Base-by-base conservation (phyloP, 352 stramenopile genomes). In the Phytophthora ohioensis region DNA sequence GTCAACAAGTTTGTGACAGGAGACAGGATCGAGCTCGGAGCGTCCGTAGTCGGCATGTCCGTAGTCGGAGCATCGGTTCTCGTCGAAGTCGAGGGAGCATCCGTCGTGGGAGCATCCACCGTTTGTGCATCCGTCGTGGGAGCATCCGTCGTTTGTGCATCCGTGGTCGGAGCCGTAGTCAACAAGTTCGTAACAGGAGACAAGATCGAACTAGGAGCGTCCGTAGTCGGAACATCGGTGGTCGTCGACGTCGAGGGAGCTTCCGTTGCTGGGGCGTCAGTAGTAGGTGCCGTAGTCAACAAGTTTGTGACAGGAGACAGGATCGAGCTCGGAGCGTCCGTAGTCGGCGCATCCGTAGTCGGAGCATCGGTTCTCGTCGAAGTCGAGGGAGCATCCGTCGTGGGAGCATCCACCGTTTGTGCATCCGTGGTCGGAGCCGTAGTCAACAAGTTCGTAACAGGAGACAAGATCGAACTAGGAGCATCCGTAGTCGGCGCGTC, bases 361-460 rank as follows among this genome's bases (percentile, higher is more conserved):
- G 47, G 21, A 1, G 21, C 21, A 27, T 27, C 21, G 21, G 21
- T 27, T 0, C 1, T 21, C n/a, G 41, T 62, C 1, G 38, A n/a
- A 15, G 57, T 57, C 10, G 32, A 8, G 1, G 43, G 45, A 10
- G 34, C 46, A 0, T 34, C 27, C 21, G 43, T 38, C 6, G 60
- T 31, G 3, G 52, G 52, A 30, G 62, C 31, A 11, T 17, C 17
- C 17, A 0, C 0, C 6, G 60, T 31, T 5, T 51, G 52, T 21
- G 62, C 31, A 11, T 49, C 48, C 3, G 53, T 58, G 3, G 54
- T 47, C 6, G 64, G 17, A 1, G 69, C 43, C 0, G 53, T 38
- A 9, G 64, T 71, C 41, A 71, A 2, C 42, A 67, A n/a, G 30
- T 71, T 49, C 21, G 64, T 71, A 13, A 67, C 56, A 0, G 64